Base-by-base conservation (phyloP, 2,329 filamentous ascomycete genomes). In the Botrytis aclada region DNA sequence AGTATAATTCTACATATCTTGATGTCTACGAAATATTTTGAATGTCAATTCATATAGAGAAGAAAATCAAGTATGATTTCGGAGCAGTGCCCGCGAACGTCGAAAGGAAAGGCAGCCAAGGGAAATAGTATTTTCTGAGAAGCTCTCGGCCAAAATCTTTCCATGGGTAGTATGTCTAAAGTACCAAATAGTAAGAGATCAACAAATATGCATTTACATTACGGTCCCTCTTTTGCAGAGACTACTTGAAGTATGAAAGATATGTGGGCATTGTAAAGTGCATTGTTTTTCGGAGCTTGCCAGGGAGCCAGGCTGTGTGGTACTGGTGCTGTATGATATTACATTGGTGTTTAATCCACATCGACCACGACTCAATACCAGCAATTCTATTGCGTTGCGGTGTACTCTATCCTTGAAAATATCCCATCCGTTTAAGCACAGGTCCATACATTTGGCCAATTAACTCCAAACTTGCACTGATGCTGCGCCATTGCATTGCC, bases 401-500 rank as follows among this genome's bases (percentile, higher is more conserved):
- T n/a, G n/a, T n/a, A n/a, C n/a, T n/a, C n/a, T n/a, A n/a, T n/a
- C n/a, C n/a, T n/a, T n/a, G n/a, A n/a, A n/a, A n/a, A n/a, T 0
- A 7, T 29, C 16, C 25, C 12, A 16, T 6, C 0, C 3, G 5
- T 54, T 16, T 2, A 7, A 4, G 12, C 4, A 6, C 6, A 29
- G 1, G 3, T 56, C n/a, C 18, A 1, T 56, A 9, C 32, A 32
- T 1, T 29, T 29, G n/a, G 9, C 7, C 14, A 29, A 0, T 29
- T 7, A 18, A 32, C 6, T 54, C 14, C 3, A 54, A 54, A 29
- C 16, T 54, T 1, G 20, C 12, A 16, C 2, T 16, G 10, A 34
- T 4, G 3, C 0, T 20, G 0, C 6, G 10, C 16, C 8, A 4
- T 47, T 34, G 1, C 6, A 37, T 61, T 34, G 10, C 3, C 0